Percentiles rank a stretch among this genome's conserved stretches.
Evolutionary conservation across 805 yeast species (phyloP).

Genomic region (Candida ponderosae): DNA sequence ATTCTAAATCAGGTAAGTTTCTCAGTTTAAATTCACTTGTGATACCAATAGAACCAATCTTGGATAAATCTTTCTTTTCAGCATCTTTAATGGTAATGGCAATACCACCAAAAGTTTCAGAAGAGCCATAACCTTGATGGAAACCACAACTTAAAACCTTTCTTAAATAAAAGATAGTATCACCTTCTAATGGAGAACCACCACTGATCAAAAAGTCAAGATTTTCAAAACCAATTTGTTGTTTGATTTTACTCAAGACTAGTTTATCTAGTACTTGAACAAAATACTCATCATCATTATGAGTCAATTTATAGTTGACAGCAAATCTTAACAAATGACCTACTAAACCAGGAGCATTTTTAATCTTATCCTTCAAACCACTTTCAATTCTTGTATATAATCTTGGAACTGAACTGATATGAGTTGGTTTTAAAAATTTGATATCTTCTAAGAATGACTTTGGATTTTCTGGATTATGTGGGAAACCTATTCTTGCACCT

Average conservation of each 20-base stretch:
- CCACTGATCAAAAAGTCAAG: conserved; percentile 38
- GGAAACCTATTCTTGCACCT: conserved; percentile 49
- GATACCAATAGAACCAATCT: conserved; percentile 51
- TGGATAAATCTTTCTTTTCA: conserved; percentile 33
- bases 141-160: conserved; percentile 50
- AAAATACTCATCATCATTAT: conserved; percentile 29
- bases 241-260: conserved; percentile 35
- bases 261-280: conserved; percentile 26
- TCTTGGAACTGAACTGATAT: conserved; percentile 55
- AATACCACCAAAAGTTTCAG: conserved; percentile 66
- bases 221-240: conserved; percentile 41
- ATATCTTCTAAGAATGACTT: conserved; percentile 53
- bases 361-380: conserved; percentile 43
- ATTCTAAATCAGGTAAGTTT: conserved; percentile 60
- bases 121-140: conserved; percentile 69
- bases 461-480: conserved; percentile 43
- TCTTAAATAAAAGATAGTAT: conserved; percentile 52
- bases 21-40: conserved; percentile 50
- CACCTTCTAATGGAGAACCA: conserved; percentile 64
- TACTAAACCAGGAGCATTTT: conserved; percentile 35
- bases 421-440: conserved; percentile 43
- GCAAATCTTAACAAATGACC: conserved; percentile 33
- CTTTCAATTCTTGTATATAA: conserved; percentile 55
- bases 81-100: conserved; percentile 38
- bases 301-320: conserved; percentile 31